Base-by-base conservation (phyloP, 192 early-diverging fungal genomes). In the Cladochytrium replicatum region DNA sequence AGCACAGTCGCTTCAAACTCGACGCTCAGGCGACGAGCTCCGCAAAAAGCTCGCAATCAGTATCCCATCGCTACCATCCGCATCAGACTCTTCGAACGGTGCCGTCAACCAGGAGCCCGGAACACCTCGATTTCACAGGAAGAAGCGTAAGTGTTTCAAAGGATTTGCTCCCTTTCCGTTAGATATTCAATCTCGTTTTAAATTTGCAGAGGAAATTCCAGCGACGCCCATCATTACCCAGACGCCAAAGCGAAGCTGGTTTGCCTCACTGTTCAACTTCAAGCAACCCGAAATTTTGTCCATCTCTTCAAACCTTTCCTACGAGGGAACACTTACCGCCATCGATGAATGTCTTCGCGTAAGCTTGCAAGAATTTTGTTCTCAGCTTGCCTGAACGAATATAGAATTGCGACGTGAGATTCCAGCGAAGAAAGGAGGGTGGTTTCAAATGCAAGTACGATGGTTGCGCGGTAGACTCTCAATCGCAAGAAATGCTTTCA, bases 221-320 rank as follows among this genome's bases (percentile, higher is more conserved):
- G 60, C 55, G 24, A 63, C 64, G 1, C 66, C 66, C 3, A 26
- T 55, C 2, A 62, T 69, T 46, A 63, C 63, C 9, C 41, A 37
- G 4, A 61, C 58, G 1, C 68, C 71, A 15, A 74, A 74, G 50
- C 48, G 52, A 15, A 43, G 32, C 38, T 71, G 68, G 71, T 71
- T 74, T 31, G 52, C 64, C 22, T 49, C 43, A 22, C 47, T 74
- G 13, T 74, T 74, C 61, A 61, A 50, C 39, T 42, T 58, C 32
- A 67, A 67, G 51, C 58, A 58, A 34, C 71, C 71, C 28, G 71
- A 71, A 24, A 38, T 44, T 0, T 40, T 52, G 7, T 11, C 7
- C 9, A 29, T 61, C 23, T 32, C 34, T n/a, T 39, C 32, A 25
- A 53, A 54, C 22, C 5, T 41, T 17, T 31, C 3, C 2, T 45